Evolutionary conservation across 257 asterid species (phyloP).

Genomic region (Nicotiana obtusifolia): DNA sequence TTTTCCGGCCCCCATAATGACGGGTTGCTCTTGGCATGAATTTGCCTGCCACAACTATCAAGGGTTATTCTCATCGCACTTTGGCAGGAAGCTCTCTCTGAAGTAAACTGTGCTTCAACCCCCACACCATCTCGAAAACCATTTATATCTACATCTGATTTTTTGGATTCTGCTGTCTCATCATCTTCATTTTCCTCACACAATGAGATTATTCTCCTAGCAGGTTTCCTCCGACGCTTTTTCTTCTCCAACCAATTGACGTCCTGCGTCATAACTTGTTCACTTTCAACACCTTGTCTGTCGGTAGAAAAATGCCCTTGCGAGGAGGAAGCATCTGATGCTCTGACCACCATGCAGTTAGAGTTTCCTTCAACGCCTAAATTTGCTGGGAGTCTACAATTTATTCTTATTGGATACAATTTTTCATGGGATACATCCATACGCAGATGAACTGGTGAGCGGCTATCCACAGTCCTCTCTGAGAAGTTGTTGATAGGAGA

Average conservation of each 20-base stretch:
- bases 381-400: conserved; percentile 29
- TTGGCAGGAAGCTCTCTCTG: conserved; percentile 15
- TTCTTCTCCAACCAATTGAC: conserved; percentile 41
- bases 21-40: conserved; percentile 19
- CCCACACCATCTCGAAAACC: conserved; percentile 28
- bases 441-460: conserved; percentile 14
- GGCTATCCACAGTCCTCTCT: conserved; percentile 22
- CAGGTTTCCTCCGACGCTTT: conserved; percentile 37
- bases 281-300: conserved; percentile 21
- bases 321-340: conserved; percentile 20
- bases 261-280: conserved; percentile 25
- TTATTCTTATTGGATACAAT: conserved; percentile 25
- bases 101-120: conserved; percentile 17
- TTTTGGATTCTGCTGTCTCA: conserved; percentile 30
- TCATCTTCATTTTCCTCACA: conserved; percentile 45
- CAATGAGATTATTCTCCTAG: conserved; percentile 61
- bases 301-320: conserved; percentile 21
- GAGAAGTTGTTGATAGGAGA: conserved; percentile 28
- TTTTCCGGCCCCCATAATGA: conserved; percentile 17
- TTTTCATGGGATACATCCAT: conserved; percentile 25
- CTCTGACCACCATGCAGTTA: conserved; percentile 21
- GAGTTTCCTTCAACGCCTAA: conserved; percentile 25
- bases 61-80: neutral
- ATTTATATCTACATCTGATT: conserved; percentile 33
- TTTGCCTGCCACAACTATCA: conserved; percentile 8